Conservation (phyloP, 768 basidiomycete genomes). For the Wakefieldia striispora region DNA sequence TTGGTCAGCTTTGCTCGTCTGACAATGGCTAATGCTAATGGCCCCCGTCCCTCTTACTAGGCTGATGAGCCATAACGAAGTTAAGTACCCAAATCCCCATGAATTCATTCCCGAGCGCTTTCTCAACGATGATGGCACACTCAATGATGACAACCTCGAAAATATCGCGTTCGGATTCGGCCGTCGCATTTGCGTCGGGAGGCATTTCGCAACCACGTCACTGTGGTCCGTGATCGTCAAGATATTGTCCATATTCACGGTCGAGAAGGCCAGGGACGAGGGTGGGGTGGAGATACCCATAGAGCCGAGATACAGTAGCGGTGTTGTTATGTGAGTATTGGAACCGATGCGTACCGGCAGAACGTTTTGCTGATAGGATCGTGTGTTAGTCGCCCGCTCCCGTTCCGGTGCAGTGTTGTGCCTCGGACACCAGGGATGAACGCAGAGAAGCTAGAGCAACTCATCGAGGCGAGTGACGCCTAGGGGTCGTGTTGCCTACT, state of each 20-base stretch:
- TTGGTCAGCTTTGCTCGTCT: slow-evolving; percentile 9
- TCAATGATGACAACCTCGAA: slow-evolving; percentile 11
- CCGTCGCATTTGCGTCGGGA: slow-evolving; percentile 29
- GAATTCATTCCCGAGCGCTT: slow-evolving; percentile 42
- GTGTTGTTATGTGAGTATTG: slow-evolving; percentile 12
- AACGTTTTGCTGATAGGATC: neutral
- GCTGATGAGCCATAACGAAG: slow-evolving; percentile 24
- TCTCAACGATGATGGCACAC: slow-evolving; percentile 25
- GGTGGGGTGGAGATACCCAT: slow-evolving; percentile 20
- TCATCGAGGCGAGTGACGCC: slow-evolving; percentile 13
- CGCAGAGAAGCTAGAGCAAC: slow-evolving; percentile 6
- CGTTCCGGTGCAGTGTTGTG: slow-evolving; percentile 14
- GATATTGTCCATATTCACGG: slow-evolving; percentile 16
- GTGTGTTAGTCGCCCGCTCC: slow-evolving; percentile 3
- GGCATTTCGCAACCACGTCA: slow-evolving; percentile 25
- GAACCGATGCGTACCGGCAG: neutral
- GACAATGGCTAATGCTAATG: neutral
- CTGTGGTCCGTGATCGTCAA: slow-evolving; percentile 23
- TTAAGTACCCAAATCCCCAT: slow-evolving; percentile 38
- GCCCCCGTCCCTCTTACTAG: neutral
- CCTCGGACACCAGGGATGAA: slow-evolving; percentile 10
- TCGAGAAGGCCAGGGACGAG: slow-evolving; percentile 17
- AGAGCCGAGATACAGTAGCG: slow-evolving; percentile 6
- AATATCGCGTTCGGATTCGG: slow-evolving; percentile 27
- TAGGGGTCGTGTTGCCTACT: neutral